phyloP scores from a whole-genome alignment of 2,329 filamentous ascomycete species.

The Sporothrix dimorphospora region DNA sequence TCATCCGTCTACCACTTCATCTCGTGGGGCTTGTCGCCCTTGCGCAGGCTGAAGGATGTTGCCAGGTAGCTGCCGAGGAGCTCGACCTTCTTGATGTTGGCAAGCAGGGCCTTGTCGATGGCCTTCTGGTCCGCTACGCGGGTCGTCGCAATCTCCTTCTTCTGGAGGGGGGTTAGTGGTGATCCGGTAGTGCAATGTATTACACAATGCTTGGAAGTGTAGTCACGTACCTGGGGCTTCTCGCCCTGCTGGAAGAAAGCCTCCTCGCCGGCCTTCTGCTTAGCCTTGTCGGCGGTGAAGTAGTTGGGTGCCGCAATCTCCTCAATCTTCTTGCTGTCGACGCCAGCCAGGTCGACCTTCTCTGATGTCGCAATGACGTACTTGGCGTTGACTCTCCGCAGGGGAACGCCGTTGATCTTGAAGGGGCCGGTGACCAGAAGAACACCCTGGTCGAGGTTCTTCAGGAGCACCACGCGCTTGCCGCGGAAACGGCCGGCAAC shows the following conservation, averaged over 20 bases:
- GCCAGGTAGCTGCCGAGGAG: conserved; percentile 91
- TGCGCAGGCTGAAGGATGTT: conserved; percentile 97
- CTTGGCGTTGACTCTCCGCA: conserved; percentile 90
- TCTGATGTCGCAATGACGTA: conserved; percentile 91
- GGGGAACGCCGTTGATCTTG: conserved; percentile 99
- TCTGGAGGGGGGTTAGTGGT: conserved; percentile 62
- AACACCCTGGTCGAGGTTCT: conserved; percentile 95
- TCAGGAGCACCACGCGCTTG: conserved; percentile 99
- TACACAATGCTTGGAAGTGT: neutral
- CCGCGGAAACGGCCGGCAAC: conserved; percentile 99
- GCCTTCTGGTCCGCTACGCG: conserved; percentile 98
- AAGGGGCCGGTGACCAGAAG: conserved; percentile 99
- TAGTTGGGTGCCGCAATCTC: conserved; percentile 78
- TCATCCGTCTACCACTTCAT: conserved; percentile 86
- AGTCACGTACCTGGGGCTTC: conserved; percentile 82
- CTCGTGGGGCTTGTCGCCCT: conserved; percentile 99
- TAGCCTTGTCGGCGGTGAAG: conserved; percentile 93
- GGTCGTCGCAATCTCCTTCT: conserved; percentile 93
- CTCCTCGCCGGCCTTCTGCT: conserved; percentile 96
- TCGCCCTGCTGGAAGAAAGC: conserved; percentile 99
- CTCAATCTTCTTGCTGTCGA: conserved; percentile 89
- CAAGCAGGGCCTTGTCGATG: conserved; percentile 93
- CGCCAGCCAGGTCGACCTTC: conserved; percentile 79
- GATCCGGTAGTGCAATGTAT: neutral
- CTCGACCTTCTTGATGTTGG: conserved; percentile 98